Evolutionary conservation across 768 basidiomycete genomes (phyloP), one percentile per base, ranked within the genome.

Genomic region (Lentinula detonsa): DNA sequence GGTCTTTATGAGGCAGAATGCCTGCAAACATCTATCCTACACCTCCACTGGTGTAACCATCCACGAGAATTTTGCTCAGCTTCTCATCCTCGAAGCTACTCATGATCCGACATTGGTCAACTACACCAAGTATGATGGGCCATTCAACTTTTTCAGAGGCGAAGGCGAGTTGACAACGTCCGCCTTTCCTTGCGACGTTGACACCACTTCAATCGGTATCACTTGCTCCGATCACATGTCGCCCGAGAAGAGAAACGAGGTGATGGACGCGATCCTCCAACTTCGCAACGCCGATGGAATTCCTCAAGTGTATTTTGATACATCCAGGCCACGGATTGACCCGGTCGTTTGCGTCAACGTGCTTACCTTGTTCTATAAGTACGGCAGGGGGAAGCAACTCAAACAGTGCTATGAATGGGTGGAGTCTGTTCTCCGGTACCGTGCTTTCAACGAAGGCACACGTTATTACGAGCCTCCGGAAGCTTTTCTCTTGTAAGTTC

Each of bases 221-320:
- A 81, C 78, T 1, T 67, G 66, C 13, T 70, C 72, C 42, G 68
- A 70, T 21, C 69, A 66, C 11, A 65, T 76, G 10, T 73, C 75
- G 2, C 67, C 71, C 6, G 59, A 37, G 28, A 42, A 13, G 50
- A 60, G 52, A 43, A 11, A 60, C 39, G 74, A 76, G 2, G 73
- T 85, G 8, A 79, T 86, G 76, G 78, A 85, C 65, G 81, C 85
- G 60, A 85, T 85, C 78, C 74, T 85, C 3, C 68, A 78, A 39
- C 81, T 81, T 61, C 65, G 75, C 7, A 76, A 81, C 56, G 64
- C 70, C 8, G 82, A 85, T 62, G 81, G 81, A 18, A 84, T 85
- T 57, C 73, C 82, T 39, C 75, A 79, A 72, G 81, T 76, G 65
- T 66, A 65, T 46, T 66, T 66, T 42, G 64, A 67, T 68, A 71